Percentiles rank a stretch among this genome's conserved stretches.
phyloP scores from a whole-genome alignment of 306 rosid genomes.

The Gastrolobium bilobum region DNA sequence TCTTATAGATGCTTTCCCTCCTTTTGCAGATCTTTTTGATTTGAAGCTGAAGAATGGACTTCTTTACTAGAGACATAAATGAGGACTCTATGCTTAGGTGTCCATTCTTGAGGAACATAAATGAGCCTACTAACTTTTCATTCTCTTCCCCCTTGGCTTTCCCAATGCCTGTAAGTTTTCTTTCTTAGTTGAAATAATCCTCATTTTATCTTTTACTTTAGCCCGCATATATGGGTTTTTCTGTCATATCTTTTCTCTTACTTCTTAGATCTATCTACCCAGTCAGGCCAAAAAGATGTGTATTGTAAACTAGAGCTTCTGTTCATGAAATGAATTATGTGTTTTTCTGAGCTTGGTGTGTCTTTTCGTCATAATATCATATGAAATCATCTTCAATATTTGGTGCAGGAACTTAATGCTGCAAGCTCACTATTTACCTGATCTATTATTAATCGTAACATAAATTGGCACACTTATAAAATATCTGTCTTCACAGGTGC shows the following conservation, averaged over 20 bases:
- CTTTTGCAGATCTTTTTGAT: constrained; percentile 54
- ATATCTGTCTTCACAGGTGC: constrained; percentile 59
- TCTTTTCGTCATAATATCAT: constrained; percentile 8
- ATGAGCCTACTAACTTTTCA: constrained; percentile 93
- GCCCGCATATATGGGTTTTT: not conserved
- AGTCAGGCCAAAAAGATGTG: constrained; percentile 24
- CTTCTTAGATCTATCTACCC: not conserved
- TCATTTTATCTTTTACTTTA: not conserved
- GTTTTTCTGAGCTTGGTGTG: not conserved
- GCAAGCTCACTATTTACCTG: not conserved
- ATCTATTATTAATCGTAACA: constrained; percentile 24
- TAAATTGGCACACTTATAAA: constrained; percentile 40
- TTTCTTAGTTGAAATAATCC: constrained; percentile 34
- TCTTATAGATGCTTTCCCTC: constrained; percentile 25
- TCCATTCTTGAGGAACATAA: constrained; percentile 97
- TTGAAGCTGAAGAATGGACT: constrained; percentile 64
- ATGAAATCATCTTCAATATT: not conserved
- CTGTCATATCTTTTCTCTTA: not conserved
- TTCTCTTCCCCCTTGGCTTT: constrained; percentile 84
- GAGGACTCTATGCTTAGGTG: constrained; percentile 80
- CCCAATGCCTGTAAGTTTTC: constrained; percentile 78
- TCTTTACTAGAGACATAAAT: constrained; percentile 61
- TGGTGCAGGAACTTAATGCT: constrained; percentile 25
- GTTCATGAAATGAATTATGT: constrained; percentile 24
- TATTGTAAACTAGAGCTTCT: constrained; percentile 27